Evolutionary conservation across 768 basidiomycete species (phyloP), one percentile per base, ranked within the genome.

Genomic region (Pleurotus cornucopiae): DNA sequence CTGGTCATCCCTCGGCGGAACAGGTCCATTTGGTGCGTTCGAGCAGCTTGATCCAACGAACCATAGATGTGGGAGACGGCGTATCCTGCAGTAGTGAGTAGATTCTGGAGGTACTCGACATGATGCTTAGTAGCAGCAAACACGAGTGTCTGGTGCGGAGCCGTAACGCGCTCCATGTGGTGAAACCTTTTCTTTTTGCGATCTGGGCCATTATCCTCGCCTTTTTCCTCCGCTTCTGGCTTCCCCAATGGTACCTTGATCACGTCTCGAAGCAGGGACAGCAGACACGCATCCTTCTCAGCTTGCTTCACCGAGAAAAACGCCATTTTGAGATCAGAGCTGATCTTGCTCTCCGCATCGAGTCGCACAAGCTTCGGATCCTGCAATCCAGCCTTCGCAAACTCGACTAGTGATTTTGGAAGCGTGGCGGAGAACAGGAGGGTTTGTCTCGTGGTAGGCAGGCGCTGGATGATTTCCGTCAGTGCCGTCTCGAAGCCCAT

Each of bases 51-150:
- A 64, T 97, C 95, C 38, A 99, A 82, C 5, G 97, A 86, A 21
- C 97, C 96, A 64, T 98, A 98, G 49, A 98, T 95, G 60, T 94
- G 88, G 11, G 96, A 96, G 14, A 92, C 87, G 2, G 91, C 76
- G 67, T 96, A 99, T 9, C 93, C 92, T 6, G 88, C 86, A 11
- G 88, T 79, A 3, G 77, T 78, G 54, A 99, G 79, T 4, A 99
- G 76, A 43, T 80, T 81, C 2, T 84, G 79, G 45, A 98, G 79
- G 68, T 97, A 99, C 70, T 98, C 97, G 64, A 99, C 94, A 63
- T 99, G 97, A 65, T 99, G 97, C 69, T 99, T 98, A 16, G 97
- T 99, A 5, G 96, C 93, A 2, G 88, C 86, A 64, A 99, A 99
- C 6, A 99, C 81, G 48, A 99, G 83, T 0, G 94, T 94, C 70